Evolutionary conservation across 2,329 filamentous ascomycete species (phyloP).

Genomic region (Botrytis fragariae): DNA sequence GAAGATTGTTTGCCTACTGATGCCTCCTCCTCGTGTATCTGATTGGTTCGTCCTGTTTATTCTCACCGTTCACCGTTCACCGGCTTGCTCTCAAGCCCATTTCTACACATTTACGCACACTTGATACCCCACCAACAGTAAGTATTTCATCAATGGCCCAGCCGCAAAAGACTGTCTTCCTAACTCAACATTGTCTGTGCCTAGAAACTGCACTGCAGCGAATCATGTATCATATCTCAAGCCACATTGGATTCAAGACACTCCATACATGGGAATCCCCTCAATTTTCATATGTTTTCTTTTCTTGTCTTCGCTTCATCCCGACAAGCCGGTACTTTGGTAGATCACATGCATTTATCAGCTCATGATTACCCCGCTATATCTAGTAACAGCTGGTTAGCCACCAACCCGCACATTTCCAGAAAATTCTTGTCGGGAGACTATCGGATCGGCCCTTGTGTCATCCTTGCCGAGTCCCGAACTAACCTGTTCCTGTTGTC

Average conservation of each 20-base stretch:
- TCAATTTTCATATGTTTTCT: not conserved
- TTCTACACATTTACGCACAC: not conserved
- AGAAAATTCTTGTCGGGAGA: not conserved
- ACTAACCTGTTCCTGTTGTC: not conserved
- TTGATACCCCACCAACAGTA: constrained; percentile 4
- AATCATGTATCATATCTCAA: not conserved
- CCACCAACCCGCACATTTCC: constrained; percentile 2
- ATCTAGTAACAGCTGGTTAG: not conserved
- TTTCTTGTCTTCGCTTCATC: not conserved
- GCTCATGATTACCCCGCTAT: constrained; percentile 10
- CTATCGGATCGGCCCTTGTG: not conserved
- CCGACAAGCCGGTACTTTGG: not conserved
- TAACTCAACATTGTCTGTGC: not conserved
- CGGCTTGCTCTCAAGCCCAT: not conserved
- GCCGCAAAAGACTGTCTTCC: not conserved
- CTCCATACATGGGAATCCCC: constrained; percentile 1
- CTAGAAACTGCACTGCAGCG: not conserved
- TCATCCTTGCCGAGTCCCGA: constrained; percentile 1
- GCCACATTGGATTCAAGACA: not conserved
- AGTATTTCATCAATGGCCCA: not conserved
- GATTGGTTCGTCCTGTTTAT: not conserved
- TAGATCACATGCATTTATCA: constrained; percentile 10
- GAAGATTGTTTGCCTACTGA: not conserved
- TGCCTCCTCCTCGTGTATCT: not conserved
- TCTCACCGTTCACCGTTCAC: not conserved